These are phyloP conservation scores for Anthracocystis setariae DNA, from an alignment of 1,284 basidiomycete genomes.

Conservation along the genomic window DNA sequence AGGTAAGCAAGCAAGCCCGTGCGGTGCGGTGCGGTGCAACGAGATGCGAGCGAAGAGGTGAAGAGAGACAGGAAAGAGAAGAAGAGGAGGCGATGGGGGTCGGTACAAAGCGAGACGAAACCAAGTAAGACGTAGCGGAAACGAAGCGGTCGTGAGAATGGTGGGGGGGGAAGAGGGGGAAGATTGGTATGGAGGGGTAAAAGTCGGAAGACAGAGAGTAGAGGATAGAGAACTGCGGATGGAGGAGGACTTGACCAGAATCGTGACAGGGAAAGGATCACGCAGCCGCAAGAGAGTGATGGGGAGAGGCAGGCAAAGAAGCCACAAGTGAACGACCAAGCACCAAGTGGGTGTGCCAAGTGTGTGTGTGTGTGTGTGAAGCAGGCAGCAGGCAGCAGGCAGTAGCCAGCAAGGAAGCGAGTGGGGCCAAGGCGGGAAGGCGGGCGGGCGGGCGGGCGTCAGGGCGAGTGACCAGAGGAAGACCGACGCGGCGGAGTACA, in stretches of 20 bases:
- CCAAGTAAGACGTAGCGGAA: neutral
- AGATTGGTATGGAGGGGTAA: neutral
- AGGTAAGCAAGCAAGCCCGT: neutral
- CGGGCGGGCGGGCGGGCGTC: no score
- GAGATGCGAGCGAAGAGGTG: neutral
- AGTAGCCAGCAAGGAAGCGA: no score
- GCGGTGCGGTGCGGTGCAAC: neutral
- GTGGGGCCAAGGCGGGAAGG: no score
- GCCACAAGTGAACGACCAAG: neutral
- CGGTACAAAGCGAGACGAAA: neutral
- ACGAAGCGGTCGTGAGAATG: neutral
- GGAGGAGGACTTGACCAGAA: neutral
- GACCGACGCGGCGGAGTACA: no score
- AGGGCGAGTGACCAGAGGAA: no score
- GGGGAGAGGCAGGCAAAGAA: no score
- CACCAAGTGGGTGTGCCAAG: neutral
- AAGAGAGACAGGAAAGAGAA: neutral
- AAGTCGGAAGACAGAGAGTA: no score
- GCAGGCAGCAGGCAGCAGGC: no score
- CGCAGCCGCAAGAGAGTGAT: neutral
- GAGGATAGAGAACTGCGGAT: neutral
- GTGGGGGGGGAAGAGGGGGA: no score
- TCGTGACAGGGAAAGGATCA: neutral
- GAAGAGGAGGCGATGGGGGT: neutral
- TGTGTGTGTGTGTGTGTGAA: conserved; percentile 2